Conservation (phyloP, 176 grass and related monocot genomes). For the Musa troglodytarum region DNA sequence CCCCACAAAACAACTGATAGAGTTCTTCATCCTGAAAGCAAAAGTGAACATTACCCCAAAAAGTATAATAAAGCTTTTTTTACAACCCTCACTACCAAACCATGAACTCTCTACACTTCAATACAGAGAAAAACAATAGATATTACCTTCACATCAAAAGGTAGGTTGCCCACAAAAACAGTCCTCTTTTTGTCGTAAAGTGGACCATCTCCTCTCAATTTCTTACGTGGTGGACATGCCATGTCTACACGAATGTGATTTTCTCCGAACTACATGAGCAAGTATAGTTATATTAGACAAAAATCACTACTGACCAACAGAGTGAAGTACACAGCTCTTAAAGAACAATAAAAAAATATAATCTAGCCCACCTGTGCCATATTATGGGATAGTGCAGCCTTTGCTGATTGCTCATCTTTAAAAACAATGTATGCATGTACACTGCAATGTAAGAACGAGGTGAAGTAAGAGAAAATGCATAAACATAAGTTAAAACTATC, state of each 20-base stretch:
- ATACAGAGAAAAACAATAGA: not conserved
- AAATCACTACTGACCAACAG: not conserved
- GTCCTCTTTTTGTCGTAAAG: constrained; percentile 93
- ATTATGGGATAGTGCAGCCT: constrained; percentile 60
- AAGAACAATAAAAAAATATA: not conserved
- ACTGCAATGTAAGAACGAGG: constrained; percentile 35
- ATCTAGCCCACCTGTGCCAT: constrained; percentile 52
- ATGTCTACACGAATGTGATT: constrained; percentile 92
- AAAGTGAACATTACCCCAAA: constrained; percentile 4
- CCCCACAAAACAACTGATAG: constrained; percentile 65
- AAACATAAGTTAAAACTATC: not conserved
- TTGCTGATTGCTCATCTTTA: constrained; percentile 60
- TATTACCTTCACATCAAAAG: constrained; percentile 84
- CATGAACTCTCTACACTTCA: not conserved
- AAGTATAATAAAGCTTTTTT: not conserved
- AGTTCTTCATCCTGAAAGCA: constrained; percentile 87
- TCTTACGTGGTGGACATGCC: constrained; percentile 81
- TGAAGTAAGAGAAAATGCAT: constrained; percentile 3
- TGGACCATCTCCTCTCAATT: constrained; percentile 60
- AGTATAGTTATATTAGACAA: not conserved
- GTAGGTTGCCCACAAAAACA: constrained; percentile 90
- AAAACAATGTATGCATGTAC: constrained; percentile 96
- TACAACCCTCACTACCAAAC: not conserved
- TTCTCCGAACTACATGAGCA: constrained; percentile 54
- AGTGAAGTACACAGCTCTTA: not conserved